Percentiles rank a stretch among this genome's conserved stretches.
Evolutionary conservation across 2,329 filamentous ascomycete species (phyloP).

Genomic region (Arthroderma sp.): DNA sequence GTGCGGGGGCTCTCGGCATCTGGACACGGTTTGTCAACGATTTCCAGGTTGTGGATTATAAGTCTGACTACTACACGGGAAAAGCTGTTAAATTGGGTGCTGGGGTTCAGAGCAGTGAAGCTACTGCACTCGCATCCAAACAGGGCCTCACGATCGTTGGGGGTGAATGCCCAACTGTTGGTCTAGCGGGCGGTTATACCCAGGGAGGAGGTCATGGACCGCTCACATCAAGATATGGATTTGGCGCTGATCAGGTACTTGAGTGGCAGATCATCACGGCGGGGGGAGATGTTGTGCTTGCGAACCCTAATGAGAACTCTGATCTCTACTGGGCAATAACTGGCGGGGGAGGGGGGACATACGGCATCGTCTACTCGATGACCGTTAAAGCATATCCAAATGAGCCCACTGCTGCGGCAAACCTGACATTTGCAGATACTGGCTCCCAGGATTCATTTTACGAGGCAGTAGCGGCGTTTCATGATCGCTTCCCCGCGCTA

Average conservation of each 20-base stretch:
- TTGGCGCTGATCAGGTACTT: slow-evolving; percentile 47
- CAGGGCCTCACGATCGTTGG: slow-evolving; percentile 40
- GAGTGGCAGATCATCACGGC: slow-evolving; percentile 44
- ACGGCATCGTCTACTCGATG: slow-evolving; percentile 40
- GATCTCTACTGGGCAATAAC: slow-evolving; percentile 39
- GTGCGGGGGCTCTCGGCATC: slow-evolving; percentile 34
- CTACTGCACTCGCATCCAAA: slow-evolving; percentile 34
- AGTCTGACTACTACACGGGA: slow-evolving; percentile 33
- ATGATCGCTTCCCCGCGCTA: neutral
- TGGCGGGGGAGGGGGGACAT: slow-evolving; percentile 36
- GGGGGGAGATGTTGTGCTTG: slow-evolving; percentile 32
- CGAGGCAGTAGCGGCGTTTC: neutral
- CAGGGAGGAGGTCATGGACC: slow-evolving; percentile 48
- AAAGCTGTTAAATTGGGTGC: slow-evolving; percentile 42
- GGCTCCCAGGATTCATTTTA: neutral
- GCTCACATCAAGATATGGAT: slow-evolving; percentile 40
- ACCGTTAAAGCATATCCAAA: slow-evolving; percentile 27
- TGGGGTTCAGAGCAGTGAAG: slow-evolving; percentile 39
- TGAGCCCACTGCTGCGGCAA: neutral
- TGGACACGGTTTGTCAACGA: slow-evolving; percentile 22
- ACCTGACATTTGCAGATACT: neutral
- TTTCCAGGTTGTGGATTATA: slow-evolving; percentile 20
- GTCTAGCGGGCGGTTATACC: slow-evolving; percentile 45
- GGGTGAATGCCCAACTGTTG: slow-evolving; percentile 43
- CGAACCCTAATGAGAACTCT: slow-evolving; percentile 25